Conservation (phyloP, 179 eudicot species). For the Nepenthes alata region DNA sequence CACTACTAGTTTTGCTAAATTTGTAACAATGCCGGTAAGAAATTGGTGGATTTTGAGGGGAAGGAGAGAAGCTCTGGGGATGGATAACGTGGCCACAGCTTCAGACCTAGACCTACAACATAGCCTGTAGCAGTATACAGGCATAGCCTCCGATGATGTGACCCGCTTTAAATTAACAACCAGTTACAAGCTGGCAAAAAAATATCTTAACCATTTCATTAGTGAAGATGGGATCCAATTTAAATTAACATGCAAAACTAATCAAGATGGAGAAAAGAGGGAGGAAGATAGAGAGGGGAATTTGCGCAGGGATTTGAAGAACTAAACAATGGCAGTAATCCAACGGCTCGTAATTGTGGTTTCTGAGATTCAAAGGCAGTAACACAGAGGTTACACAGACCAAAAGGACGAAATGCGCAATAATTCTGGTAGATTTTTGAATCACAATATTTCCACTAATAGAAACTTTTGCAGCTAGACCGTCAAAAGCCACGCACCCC, state of each 20-base stretch:
- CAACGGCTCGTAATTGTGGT: too few relatives aligned
- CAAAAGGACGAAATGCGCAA: background rate
- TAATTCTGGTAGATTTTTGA: background rate
- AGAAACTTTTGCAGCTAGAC: background rate
- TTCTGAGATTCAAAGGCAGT: too few relatives aligned
- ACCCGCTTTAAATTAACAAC: slow-evolving; percentile 48
- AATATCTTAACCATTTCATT: background rate
- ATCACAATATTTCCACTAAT: background rate
- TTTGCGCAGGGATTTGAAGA: too few relatives aligned
- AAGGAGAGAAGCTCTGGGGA: slow-evolving; percentile 8
- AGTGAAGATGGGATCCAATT: background rate
- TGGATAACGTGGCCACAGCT: slow-evolving; percentile 23
- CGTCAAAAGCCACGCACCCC: background rate
- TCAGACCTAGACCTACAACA: slow-evolving; percentile 15
- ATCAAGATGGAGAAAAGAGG: background rate
- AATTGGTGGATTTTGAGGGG: slow-evolving; percentile 3
- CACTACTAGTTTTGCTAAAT: background rate
- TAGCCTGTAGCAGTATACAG: background rate
- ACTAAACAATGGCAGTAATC: too few relatives aligned
- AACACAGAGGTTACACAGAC: background rate
- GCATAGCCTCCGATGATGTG: slow-evolving; percentile 43
- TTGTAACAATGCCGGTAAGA: slow-evolving; percentile 3
- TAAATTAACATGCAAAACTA: background rate
- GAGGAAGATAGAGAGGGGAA: background rate
- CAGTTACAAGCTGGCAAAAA: slow-evolving; percentile 12